phyloP scores from a whole-genome alignment of 2,329 filamentous ascomycete genomes.

The Celoporthe dispersa region DNA sequence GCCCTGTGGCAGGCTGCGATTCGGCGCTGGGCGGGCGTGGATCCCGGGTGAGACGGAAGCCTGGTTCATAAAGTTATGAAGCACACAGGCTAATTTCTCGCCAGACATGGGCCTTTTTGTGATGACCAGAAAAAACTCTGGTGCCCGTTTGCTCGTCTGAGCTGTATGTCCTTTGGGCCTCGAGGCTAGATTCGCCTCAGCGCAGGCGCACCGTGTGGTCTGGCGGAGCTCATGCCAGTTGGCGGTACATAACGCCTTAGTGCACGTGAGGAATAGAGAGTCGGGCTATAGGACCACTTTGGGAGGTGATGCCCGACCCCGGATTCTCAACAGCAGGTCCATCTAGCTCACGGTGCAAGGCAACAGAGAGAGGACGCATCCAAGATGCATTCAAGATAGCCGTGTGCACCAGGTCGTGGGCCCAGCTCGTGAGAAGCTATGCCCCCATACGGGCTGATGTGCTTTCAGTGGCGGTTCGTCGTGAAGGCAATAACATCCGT shows the following conservation, averaged over 20 bases:
- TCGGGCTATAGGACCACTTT: background rate
- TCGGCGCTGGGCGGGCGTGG: background rate
- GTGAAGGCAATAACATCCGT: background rate
- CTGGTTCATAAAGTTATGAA: background rate
- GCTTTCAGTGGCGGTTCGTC: background rate
- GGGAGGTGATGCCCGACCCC: slow-evolving; percentile 2
- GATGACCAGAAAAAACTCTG: background rate
- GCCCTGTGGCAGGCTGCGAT: slow-evolving; percentile 1
- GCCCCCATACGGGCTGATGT: background rate
- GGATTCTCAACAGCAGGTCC: slow-evolving; percentile 1
- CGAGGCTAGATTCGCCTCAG: background rate
- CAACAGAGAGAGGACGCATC: background rate
- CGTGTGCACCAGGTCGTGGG: background rate
- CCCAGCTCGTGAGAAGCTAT: background rate
- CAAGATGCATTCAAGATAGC: background rate
- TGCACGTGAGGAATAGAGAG: slow-evolving; percentile 8
- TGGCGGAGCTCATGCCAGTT: background rate
- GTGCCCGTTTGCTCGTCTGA: background rate
- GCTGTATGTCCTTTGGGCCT: background rate
- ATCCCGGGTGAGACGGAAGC: slow-evolving; percentile 6
- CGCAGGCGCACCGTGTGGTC: background rate
- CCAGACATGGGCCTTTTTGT: background rate
- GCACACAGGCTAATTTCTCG: background rate
- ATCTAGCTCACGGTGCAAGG: background rate
- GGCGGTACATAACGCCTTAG: background rate